Evolutionary conservation across 176 grass and related monocot species (phyloP), one percentile per base, ranked within the genome.

Genomic region (Carex scoparia): DNA sequence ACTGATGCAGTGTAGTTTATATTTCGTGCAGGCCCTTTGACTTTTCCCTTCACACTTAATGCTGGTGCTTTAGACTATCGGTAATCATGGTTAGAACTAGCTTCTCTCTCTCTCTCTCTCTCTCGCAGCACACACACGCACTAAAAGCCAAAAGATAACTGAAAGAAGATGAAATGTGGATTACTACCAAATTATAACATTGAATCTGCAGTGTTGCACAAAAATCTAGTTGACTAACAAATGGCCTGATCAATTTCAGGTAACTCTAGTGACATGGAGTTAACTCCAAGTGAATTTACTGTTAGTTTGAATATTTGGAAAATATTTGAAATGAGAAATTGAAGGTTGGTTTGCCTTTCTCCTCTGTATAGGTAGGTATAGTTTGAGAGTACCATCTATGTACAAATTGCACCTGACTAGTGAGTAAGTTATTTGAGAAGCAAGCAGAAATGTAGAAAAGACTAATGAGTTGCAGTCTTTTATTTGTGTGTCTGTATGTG

Each of bases 11-110:
- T 91, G 13, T 4, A 42, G 30, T 61, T 78, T 88, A 71, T 48
- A 30, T 90, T 82, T 71, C 86, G 54, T 90, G 66, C 88, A 92
- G 93, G 83, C 69, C 87, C 93, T 66, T 91, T 90, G 79, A 94
- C 90, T 80, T 92, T 94, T 86, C 88, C 90, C 0, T 94, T 94
- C 83, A 90, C 90, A 69, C 80, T 94, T 85, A 84, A 81, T 87
- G 75, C 88, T 19, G 78, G 86, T 83, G 12, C 83, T n/a, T 87
- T 94, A 86, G 88, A 92, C 63, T 94, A 90, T 65, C 90, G 33
- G 42, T 94, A 87, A 87, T 85, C 81, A 7, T 74, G 81, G 69
- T 89, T 61, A 61, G 71, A 68, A 37, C 12, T 35, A 16, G 4
- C 65, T 68, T 37, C 44, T 53, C 44, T 53, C 46, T 28, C 18